Conservation (phyloP, 768 basidiomycete genomes). For the Tricholoma matsutake region DNA sequence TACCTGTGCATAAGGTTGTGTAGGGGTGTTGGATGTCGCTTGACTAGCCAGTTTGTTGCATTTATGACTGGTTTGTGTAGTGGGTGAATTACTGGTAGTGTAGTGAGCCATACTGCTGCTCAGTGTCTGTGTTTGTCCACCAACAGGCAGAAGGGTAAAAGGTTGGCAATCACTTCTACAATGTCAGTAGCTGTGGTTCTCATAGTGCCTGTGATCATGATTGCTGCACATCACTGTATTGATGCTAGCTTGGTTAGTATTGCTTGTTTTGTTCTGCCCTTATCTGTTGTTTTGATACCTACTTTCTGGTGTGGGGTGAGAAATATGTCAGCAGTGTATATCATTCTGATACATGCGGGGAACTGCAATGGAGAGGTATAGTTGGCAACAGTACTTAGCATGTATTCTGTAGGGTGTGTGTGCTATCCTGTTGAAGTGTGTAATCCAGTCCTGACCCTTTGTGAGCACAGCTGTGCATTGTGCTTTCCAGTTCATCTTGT, state of each 20-base stretch:
- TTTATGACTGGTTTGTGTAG: not conserved
- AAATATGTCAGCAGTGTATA: constrained; percentile 23
- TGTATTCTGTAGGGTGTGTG: constrained; percentile 12
- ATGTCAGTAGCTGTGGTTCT: constrained; percentile 16
- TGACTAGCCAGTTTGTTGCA: not conserved
- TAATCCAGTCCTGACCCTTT: not conserved
- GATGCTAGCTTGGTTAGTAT: constrained; percentile 11
- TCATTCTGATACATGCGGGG: constrained; percentile 26
- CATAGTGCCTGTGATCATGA: constrained; percentile 23
- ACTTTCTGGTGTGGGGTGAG: constrained; percentile 13
- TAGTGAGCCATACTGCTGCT: not conserved
- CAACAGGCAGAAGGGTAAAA: not conserved
- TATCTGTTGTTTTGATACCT: not conserved
- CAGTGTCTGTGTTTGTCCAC: not conserved
- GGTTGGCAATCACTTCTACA: constrained; percentile 15
- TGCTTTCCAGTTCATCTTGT: constrained; percentile 13
- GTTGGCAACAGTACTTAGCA: constrained; percentile 13
- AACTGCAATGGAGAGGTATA: constrained; percentile 23
- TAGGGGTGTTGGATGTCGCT: no score
- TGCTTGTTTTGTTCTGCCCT: constrained; percentile 6
- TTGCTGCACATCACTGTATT: constrained; percentile 16
- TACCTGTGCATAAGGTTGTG: no score
- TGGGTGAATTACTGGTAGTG: not conserved
- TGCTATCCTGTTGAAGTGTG: constrained; percentile 8
- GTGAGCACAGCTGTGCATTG: constrained; percentile 10